Evolutionary conservation across 2,329 filamentous ascomycete species (phyloP).

Genomic region (Xylaria polymorpha): DNA sequence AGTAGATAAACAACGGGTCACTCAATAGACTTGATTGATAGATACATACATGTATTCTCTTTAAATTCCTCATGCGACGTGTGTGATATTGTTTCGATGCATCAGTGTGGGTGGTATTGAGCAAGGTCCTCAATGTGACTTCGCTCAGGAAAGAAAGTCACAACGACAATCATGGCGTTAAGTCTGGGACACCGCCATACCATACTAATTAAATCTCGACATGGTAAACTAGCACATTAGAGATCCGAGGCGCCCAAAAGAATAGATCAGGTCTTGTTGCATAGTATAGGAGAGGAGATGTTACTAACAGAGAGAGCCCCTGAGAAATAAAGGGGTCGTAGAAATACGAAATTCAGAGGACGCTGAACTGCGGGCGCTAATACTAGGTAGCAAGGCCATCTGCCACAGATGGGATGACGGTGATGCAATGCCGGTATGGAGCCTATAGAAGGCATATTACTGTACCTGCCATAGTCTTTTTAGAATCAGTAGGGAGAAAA

Average conservation of each 20-base stretch:
- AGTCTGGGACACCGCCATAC: background rate
- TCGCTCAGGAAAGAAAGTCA: background rate
- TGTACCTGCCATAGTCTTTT: no score
- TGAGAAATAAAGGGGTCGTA: background rate
- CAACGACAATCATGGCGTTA: background rate
- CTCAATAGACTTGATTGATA: conserved; percentile 47
- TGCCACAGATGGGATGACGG: no score
- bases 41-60: conserved; percentile 22
- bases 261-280: background rate
- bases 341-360: background rate
- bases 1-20: conserved; percentile 40
- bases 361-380: no score
- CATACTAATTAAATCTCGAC: background rate
- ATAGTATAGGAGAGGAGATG: background rate
- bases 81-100: background rate
- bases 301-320: background rate
- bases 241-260: background rate
- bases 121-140: background rate
- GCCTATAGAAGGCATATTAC: no score
- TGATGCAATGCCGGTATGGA: no score
- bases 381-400: no score
- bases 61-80: background rate
- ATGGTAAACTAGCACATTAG: background rate
- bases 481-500: no score
- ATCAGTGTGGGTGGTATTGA: background rate